Conservation (phyloP, 2,329 filamentous ascomycete species). For the Pseudopyricularia cyperi region DNA sequence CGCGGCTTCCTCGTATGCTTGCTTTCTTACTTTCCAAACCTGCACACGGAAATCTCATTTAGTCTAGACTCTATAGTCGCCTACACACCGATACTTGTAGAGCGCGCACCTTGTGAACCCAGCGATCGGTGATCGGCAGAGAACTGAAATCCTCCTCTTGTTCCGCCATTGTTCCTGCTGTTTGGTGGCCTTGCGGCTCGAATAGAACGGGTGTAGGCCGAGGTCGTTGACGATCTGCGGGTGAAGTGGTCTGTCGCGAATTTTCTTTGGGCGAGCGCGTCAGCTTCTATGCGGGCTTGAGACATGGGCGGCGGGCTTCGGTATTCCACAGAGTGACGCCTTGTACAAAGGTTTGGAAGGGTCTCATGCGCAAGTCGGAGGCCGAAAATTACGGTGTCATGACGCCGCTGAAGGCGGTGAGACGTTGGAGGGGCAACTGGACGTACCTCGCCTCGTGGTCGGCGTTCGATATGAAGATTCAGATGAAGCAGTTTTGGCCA, state of each 20-base stretch:
- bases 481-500: background rate
- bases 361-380: background rate
- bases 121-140: constrained; percentile 66
- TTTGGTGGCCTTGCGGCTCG: background rate
- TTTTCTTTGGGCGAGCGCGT: background rate
- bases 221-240: background rate
- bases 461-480: background rate
- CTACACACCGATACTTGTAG: constrained; percentile 4
- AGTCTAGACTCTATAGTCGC: background rate
- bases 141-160: constrained; percentile 72
- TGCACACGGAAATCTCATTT: constrained; percentile 16
- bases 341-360: background rate
- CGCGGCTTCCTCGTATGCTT: constrained; percentile 82
- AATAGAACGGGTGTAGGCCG: background rate
- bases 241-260: background rate
- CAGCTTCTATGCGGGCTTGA: background rate
- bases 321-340: background rate
- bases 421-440: background rate
- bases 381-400: background rate
- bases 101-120: constrained; percentile 58
- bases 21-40: constrained; percentile 96
- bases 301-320: background rate
- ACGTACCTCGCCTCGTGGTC: background rate
- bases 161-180: constrained; percentile 51
- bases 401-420: background rate